phyloP scores from a whole-genome alignment of 495 filamentous ascomycete species.

The Penicillium soppii region DNA sequence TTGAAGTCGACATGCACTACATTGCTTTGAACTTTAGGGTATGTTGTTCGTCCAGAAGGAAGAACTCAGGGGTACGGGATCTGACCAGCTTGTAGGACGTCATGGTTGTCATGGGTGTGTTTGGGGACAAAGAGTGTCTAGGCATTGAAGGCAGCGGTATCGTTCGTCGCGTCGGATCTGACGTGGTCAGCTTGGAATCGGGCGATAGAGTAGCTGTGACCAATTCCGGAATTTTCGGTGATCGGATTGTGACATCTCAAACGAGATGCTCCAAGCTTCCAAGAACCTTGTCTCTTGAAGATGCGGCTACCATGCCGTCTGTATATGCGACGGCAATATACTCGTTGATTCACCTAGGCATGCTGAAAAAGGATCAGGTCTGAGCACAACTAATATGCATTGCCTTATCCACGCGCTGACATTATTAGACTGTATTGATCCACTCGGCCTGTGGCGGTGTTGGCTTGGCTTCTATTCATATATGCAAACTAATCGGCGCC shows the following conservation, averaged over 20 bases:
- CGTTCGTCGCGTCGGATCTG: constrained; percentile 2
- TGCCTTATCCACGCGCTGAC: no score
- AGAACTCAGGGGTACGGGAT: not conserved
- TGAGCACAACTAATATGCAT: not conserved
- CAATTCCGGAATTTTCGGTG: constrained; percentile 3
- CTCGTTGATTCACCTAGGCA: constrained; percentile 16
- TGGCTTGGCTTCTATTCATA: constrained; percentile 25
- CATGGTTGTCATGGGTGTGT: constrained; percentile 23
- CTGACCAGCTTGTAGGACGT: constrained; percentile 3
- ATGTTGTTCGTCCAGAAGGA: not conserved
- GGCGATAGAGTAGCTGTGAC: constrained; percentile 39
- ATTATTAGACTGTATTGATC: constrained; percentile 16
- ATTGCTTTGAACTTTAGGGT: constrained; percentile 42
- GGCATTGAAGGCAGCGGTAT: constrained; percentile 8
- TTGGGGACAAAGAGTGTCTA: not conserved
- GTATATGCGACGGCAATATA: constrained; percentile 31
- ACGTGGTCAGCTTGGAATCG: constrained; percentile 28
- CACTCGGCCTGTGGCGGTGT: constrained; percentile 27
- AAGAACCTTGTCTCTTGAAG: constrained; percentile 23
- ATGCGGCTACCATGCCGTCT: constrained; percentile 26
- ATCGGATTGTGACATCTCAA: not conserved
- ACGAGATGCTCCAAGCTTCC: constrained; percentile 26
- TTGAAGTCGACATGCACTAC: constrained; percentile 37
- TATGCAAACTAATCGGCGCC: constrained; percentile 17
- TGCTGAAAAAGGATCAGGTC: constrained; percentile 21